Base-by-base conservation (phyloP, 805 yeast species). In the Kodamaea leandrae region DNA sequence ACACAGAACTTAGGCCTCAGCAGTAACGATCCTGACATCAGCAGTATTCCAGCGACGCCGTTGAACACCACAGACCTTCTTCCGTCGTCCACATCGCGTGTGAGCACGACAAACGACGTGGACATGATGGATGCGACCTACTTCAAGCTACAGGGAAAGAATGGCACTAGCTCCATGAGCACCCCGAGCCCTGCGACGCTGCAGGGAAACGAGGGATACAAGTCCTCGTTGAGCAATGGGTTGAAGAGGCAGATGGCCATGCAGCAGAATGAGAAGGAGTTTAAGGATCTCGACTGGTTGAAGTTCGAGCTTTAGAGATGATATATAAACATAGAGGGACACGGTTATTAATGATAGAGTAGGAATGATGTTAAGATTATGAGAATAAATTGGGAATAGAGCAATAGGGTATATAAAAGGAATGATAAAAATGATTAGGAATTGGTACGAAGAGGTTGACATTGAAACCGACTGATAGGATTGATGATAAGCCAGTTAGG, bases 271-370 rank as follows among this genome's bases (percentile, higher is more conserved):
- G 37, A 42, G 34, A 46, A 45, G 27, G 48, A 51, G 39, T 36
- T 47, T 17, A 49, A 52, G 35, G 63, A 60, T 32, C 50, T 61
- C 23, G 65, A 60, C 37, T 61, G 66, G 66, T 51, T 61, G 41
- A 61, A 60, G 49, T 61, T 61, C 39, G 64, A 60, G 41, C 45
- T 58, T 13, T 59, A 36, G 36, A 14, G 24, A 21, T 7, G 24
- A 7, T 6, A 21, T 7, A 21, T 21, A 21, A 21, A 7, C 9
- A 21, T n/a, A n/a, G n/a, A n/a, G n/a, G n/a, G n/a, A n/a, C n/a
- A n/a, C n/a, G n/a, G n/a, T n/a, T n/a, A n/a, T n/a, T n/a, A n/a
- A n/a, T n/a, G n/a, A n/a, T n/a, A n/a, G n/a, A n/a, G n/a, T n/a
- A n/a, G n/a, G n/a, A n/a, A n/a, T n/a, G n/a, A n/a, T n/a, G n/a